phyloP scores from a whole-genome alignment of 1,139 yeast species.

The Schizosaccharomyces versatilis region DNA sequence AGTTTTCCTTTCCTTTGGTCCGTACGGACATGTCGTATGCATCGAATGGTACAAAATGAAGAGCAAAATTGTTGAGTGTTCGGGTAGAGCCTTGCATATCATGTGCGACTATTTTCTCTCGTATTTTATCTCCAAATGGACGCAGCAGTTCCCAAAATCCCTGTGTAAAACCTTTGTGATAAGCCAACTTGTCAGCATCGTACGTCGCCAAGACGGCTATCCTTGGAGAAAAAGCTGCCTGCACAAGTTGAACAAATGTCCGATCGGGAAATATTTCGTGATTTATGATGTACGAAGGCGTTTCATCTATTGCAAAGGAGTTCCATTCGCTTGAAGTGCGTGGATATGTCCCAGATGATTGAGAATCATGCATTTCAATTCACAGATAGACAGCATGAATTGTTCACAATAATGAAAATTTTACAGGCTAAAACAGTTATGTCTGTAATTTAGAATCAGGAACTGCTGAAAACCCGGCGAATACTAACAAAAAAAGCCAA shows the following conservation, averaged over 20 bases:
- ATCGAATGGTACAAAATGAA: slow-evolving; percentile 10
- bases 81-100: slow-evolving; percentile 18
- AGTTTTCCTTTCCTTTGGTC: slow-evolving; percentile 5
- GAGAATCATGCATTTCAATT: too few species aligned
- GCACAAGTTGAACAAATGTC: not conserved
- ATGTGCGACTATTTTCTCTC: slow-evolving; percentile 23
- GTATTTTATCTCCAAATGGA: slow-evolving; percentile 24
- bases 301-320: too few species aligned
- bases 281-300: too few species aligned
- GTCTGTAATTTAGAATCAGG: too few species aligned
- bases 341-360: too few species aligned
- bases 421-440: too few species aligned
- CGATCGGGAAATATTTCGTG: too few species aligned
- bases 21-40: not conserved
- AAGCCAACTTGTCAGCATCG: slow-evolving; percentile 29
- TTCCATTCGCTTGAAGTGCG: too few species aligned
- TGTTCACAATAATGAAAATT: too few species aligned
- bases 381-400: too few species aligned
- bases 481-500: too few species aligned
- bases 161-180: slow-evolving; percentile 20
- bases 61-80: slow-evolving; percentile 18
- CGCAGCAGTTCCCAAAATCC: slow-evolving; percentile 22
- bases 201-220: slow-evolving; percentile 29
- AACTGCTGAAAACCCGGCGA: too few species aligned
- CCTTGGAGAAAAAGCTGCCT: not conserved